These are phyloP conservation scores for Pseudoscleropodium purum DNA, from an alignment of 225 moss, liverwort and hornwort species.

Conservation along the genomic window DNA sequence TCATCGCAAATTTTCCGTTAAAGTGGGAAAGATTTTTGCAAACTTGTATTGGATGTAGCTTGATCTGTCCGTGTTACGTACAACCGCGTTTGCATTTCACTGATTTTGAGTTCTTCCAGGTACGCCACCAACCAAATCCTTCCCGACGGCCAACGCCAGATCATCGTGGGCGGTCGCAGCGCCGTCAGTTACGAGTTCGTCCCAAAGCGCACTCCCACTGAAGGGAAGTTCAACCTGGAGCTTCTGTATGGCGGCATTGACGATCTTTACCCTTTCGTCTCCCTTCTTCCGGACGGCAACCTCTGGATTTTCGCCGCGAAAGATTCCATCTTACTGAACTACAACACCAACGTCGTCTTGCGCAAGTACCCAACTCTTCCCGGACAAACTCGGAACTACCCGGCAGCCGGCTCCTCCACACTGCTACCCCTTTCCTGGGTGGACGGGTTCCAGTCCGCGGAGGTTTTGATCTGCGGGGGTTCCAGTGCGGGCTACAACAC, in stretches of 20 bases:
- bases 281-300: constrained; percentile 18
- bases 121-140: neutral
- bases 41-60: neutral
- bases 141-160: neutral
- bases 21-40: no score
- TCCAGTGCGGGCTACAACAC: neutral
- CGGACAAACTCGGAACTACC: constrained; percentile 27
- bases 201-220: constrained; percentile 12
- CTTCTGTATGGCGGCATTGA: constrained; percentile 13
- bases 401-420: constrained; percentile 21
- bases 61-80: neutral
- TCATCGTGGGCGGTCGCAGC: neutral
- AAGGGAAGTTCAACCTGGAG: neutral
- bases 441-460: neutral
- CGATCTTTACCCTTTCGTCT: constrained; percentile 39
- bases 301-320: neutral
- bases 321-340: constrained; percentile 13
- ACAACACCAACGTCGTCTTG: neutral
- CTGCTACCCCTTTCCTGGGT: constrained; percentile 17
- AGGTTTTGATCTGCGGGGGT: constrained; percentile 31
- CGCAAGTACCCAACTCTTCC: constrained; percentile 8
- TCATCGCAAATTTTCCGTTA: no score
- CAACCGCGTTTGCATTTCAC: neutral
- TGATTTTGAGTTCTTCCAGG: neutral
- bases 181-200: constrained; percentile 26